phyloP scores from a whole-genome alignment of 78 protist genomes.

The Dictyostelium brefeldianum region DNA sequence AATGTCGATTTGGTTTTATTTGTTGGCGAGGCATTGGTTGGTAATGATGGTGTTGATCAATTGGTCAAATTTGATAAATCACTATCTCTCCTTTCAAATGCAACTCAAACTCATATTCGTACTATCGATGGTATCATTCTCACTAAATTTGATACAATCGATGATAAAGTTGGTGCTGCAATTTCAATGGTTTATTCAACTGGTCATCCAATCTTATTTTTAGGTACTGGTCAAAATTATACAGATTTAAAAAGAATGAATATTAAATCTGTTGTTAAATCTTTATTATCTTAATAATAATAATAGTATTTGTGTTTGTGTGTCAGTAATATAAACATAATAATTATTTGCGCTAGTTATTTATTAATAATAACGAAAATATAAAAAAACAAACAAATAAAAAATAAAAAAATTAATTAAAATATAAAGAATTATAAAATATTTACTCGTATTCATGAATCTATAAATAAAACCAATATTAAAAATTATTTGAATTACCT shows the following conservation, averaged over 20 bases:
- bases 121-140: conserved; percentile 99
- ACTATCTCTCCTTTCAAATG: conserved; percentile 63
- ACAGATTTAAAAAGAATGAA: conserved; percentile 92
- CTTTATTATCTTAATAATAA: conserved; percentile 88
- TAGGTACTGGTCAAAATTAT: conserved; percentile 99
- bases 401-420: too few relatives aligned
- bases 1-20: conserved; percentile 98
- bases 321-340: too few relatives aligned
- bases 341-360: too few relatives aligned
- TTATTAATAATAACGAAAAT: too few relatives aligned
- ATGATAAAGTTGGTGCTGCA: conserved; percentile 99
- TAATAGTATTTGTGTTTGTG: too few relatives aligned
- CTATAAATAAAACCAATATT: too few relatives aligned
- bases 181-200: conserved; percentile 98
- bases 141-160: conserved; percentile 99
- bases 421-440: too few relatives aligned
- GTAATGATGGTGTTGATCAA: conserved; percentile 99
- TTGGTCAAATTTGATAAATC: conserved; percentile 95
- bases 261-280: conserved; percentile 87
- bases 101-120: conserved; percentile 52
- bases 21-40: conserved; percentile 99
- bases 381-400: too few relatives aligned
- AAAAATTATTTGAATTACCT: too few relatives aligned
- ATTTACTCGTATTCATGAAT: too few relatives aligned
- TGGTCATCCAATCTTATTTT: conserved; percentile 98